These are phyloP conservation scores for Naganishia randhawae DNA, from an alignment of 768 basidiomycete species.

Conservation along the genomic window DNA sequence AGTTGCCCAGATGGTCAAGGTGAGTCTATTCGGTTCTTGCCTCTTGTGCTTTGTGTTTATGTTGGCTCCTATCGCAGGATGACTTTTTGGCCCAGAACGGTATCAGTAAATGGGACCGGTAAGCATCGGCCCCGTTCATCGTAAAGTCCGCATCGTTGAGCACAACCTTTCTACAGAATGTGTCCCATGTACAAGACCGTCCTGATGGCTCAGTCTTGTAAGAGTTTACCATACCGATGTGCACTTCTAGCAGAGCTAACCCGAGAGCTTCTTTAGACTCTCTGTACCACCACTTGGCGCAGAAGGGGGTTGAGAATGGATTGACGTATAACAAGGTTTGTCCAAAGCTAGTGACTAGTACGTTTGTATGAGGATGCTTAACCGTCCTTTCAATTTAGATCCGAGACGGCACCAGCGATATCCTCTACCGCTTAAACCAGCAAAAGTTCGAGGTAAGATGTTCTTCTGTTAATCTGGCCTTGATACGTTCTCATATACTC, in stretches of 20 bases:
- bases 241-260: too few species aligned
- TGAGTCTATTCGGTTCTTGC: slow-evolving; percentile 19
- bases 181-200: slow-evolving; percentile 99
- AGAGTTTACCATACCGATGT: slow-evolving; percentile 73
- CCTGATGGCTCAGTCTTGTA: slow-evolving; percentile 64
- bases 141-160: neutral
- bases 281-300: slow-evolving; percentile 68
- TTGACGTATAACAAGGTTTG: slow-evolving; percentile 57
- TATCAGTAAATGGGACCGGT: slow-evolving; percentile 87
- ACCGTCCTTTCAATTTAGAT: slow-evolving; percentile 53
- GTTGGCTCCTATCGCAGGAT: slow-evolving; percentile 53
- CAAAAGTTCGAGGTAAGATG: slow-evolving; percentile 91
- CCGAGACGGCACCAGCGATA: slow-evolving; percentile 76
- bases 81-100: slow-evolving; percentile 80
- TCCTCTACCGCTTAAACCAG: slow-evolving; percentile 96
- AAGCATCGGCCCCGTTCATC: neutral
- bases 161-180: slow-evolving; percentile 54
- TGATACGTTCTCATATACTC: slow-evolving; percentile 18
- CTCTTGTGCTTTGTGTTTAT: slow-evolving; percentile 19
- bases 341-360: slow-evolving; percentile 44
- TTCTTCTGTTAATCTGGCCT: slow-evolving; percentile 6
- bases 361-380: neutral
- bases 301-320: slow-evolving; percentile 77
- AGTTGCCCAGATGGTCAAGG: slow-evolving; percentile 90
- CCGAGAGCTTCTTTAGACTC: slow-evolving; percentile 58